phyloP scores from a whole-genome alignment of 768 basidiomycete species.

The Russula ochroleuca region DNA sequence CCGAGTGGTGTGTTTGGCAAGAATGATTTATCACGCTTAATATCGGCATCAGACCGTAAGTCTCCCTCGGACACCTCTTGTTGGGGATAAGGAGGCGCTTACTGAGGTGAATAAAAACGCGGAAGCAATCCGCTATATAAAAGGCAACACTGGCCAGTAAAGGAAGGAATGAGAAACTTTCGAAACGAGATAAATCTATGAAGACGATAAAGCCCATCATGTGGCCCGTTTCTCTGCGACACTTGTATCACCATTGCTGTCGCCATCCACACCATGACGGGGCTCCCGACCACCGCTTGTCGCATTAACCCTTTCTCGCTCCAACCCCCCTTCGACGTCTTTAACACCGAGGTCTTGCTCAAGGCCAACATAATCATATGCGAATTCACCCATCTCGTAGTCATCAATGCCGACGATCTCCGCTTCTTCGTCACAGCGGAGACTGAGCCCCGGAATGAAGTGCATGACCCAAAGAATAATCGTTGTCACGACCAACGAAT shows the following conservation, averaged over 20 bases:
- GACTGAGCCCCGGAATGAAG: constrained; percentile 41
- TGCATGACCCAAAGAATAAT: constrained; percentile 44
- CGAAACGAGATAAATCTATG: constrained; percentile 2
- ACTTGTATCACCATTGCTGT: constrained; percentile 9
- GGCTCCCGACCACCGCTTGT: constrained; percentile 26
- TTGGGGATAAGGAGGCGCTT: background rate
- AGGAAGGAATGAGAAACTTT: background rate
- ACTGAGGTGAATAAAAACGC: background rate
- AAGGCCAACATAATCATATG: constrained; percentile 81
- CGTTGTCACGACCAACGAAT: constrained; percentile 38
- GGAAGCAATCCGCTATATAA: background rate
- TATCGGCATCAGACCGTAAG: no score
- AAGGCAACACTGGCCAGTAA: background rate
- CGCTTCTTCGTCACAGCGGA: constrained; percentile 34
- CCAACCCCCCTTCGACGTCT: constrained; percentile 23
- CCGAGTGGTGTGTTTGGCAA: no score
- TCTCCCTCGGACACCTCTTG: no score
- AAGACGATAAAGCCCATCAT: background rate
- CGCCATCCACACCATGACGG: constrained; percentile 10
- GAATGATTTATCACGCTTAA: no score
- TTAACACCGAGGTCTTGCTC: constrained; percentile 33
- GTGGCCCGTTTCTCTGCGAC: constrained; percentile 6
- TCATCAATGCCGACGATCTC: constrained; percentile 59
- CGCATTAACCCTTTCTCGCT: constrained; percentile 24
- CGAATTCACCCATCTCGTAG: constrained; percentile 84